phyloP scores from a whole-genome alignment of 2,329 filamentous ascomycete genomes.

The Leptographium galeiforme region DNA sequence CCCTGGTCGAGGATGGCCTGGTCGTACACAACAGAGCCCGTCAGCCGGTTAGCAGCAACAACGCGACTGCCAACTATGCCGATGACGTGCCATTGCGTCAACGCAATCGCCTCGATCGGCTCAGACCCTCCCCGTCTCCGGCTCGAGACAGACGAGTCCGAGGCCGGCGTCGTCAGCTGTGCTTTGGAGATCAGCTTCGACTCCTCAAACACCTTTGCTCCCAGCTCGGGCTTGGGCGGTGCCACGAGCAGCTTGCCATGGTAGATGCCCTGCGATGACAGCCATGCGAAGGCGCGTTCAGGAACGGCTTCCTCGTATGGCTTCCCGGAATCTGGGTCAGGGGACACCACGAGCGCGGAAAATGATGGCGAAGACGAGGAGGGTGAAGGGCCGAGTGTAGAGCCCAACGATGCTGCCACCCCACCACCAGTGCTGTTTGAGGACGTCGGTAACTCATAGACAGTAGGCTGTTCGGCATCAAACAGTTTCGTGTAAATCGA shows the following conservation, averaged over 20 bases:
- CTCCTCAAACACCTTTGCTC: slow-evolving; percentile 62
- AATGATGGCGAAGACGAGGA: slow-evolving; percentile 26
- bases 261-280: slow-evolving; percentile 73
- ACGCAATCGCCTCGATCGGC: slow-evolving; percentile 61
- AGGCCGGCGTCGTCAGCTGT: slow-evolving; percentile 47
- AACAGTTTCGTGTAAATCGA: slow-evolving; percentile 83
- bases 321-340: slow-evolving; percentile 45
- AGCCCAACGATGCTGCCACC: background rate
- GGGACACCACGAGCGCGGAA: slow-evolving; percentile 62
- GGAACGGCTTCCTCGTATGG: slow-evolving; percentile 41
- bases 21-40: slow-evolving; percentile 75
- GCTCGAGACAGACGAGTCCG: slow-evolving; percentile 47
- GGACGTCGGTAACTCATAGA: slow-evolving; percentile 56
- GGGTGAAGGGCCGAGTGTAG: slow-evolving; percentile 10
- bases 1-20: slow-evolving; percentile 71
- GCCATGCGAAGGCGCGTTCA: slow-evolving; percentile 79
- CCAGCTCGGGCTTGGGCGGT: slow-evolving; percentile 49
- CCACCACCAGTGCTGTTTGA: background rate
- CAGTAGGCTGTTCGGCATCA: slow-evolving; percentile 66
- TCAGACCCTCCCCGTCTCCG: slow-evolving; percentile 56
- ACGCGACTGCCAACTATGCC: slow-evolving; percentile 71
- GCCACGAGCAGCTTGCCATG: slow-evolving; percentile 65
- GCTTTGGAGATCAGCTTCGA: slow-evolving; percentile 65
- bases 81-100: slow-evolving; percentile 91
- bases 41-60: slow-evolving; percentile 75